phyloP scores from a whole-genome alignment of 2,329 filamentous ascomycete genomes.

The Colletotrichum cuscutae region DNA sequence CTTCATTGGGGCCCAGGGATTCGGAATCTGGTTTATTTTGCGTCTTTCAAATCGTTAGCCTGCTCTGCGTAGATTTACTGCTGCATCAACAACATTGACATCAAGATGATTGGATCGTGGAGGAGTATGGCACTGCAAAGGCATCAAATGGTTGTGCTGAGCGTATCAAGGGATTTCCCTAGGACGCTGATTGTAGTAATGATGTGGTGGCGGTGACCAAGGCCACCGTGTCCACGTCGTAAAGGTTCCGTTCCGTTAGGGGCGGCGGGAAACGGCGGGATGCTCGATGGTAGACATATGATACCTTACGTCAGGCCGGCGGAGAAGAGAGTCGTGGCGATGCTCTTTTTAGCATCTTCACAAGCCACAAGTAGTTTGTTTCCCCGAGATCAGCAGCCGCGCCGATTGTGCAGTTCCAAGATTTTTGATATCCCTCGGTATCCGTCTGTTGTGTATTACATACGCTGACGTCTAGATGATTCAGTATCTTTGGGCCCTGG shows the following conservation, averaged over 20 bases:
- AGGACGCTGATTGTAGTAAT: neutral
- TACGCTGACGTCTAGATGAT: neutral
- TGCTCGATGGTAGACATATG: neutral
- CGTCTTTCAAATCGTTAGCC: constrained; percentile 30
- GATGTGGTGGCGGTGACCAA: constrained; percentile 20
- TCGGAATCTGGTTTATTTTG: constrained; percentile 30
- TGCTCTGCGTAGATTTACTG: constrained; percentile 19
- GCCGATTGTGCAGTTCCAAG: neutral
- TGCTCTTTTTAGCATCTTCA: constrained; percentile 6
- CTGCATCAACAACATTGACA: constrained; percentile 14
- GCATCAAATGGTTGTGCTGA: neutral
- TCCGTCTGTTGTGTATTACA: neutral
- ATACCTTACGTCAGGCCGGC: neutral
- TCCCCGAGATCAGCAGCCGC: neutral
- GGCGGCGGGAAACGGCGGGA: constrained; percentile 1
- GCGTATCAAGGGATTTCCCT: constrained; percentile 7
- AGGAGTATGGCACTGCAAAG: neutral
- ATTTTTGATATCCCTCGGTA: too few species aligned
- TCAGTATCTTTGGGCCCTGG: neutral
- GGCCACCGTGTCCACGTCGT: constrained; percentile 32
- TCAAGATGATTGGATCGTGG: neutral
- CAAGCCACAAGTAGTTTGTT: constrained; percentile 10
- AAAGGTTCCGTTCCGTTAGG: neutral
- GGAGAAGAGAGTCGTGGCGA: neutral
- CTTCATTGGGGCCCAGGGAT: constrained; percentile 16